Evolutionary conservation across 2,329 filamentous ascomycete genomes (phyloP), one percentile per base, ranked within the genome.

Genomic region (Apiospora malaysiana): DNA sequence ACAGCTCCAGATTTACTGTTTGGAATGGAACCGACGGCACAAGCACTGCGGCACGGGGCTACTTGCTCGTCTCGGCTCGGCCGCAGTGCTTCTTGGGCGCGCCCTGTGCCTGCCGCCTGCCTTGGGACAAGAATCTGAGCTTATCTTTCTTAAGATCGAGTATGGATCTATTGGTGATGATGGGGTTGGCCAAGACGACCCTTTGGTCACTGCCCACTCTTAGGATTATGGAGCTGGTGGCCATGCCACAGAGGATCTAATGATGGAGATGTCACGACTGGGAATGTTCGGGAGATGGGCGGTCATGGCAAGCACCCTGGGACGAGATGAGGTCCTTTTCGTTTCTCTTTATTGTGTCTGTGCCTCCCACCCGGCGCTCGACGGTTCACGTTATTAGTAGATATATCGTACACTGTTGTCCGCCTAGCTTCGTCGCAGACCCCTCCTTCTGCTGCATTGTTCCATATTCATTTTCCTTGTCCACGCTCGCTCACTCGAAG

Each of bases 91-190:
- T 27, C 12, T 45, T 45, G 12, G 42, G 12, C n/a, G n/a, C n/a
- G n/a, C n/a, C n/a, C n/a, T n/a, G n/a, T n/a, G n/a, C n/a, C n/a
- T 45, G 12, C 12, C 10, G 12, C 25, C 25, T 37, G 18, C 32
- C 56, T 63, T 40, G 56, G 18, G 32, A n/a, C 32, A 63, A 32
- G 56, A 40, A 63, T 63, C 56, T 40, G 56, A 63, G 56, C 56
- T 63, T 40, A 63, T 63, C 56, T 63, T 63, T 63, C 27, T 27
- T 27, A 14, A 23, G 49, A 25, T 56, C 25, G 47, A 56, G 14
- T 27, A 56, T 40, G n/a, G 56, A 63, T 63, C 56, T 63, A 32
- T 40, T 37, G 9, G n/a, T n/a, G n/a, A n/a, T n/a, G n/a, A n/a
- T n/a, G n/a, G n/a, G 12, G 37, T n/a, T 32, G 32, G 56, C 32